A percentile compares a stretch with the other conserved stretches of the same genome.
Evolutionary conservation across 306 rosid genomes (phyloP).

Genomic region (Luffa aegyptiaca): DNA sequence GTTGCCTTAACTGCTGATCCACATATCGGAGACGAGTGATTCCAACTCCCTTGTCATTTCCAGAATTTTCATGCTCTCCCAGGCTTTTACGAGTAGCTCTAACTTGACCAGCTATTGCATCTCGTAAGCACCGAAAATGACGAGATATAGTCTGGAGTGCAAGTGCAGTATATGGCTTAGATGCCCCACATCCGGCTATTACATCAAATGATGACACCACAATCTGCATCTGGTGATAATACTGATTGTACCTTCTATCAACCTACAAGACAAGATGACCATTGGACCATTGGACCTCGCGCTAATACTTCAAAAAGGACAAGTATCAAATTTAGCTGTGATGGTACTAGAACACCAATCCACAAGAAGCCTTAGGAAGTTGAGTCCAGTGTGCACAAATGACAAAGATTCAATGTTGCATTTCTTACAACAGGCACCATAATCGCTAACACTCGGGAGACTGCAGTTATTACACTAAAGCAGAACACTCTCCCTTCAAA

Average conservation of each 20-base stretch:
- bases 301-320: not conserved
- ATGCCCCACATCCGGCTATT: conserved; percentile 63
- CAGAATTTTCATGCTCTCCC: conserved; percentile 56
- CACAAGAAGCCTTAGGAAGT: not conserved
- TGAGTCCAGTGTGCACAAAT: not conserved
- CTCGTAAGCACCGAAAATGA: conserved; percentile 69
- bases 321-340: not conserved
- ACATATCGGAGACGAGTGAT: conserved; percentile 64
- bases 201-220: conserved; percentile 72
- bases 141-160: conserved; percentile 79
- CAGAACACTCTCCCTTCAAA: not conserved
- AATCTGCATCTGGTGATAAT: conserved; percentile 71
- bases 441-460: not conserved
- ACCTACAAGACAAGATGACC: conserved; percentile 27
- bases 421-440: not conserved
- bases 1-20: conserved; percentile 72
- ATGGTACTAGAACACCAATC: not conserved
- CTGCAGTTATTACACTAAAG: not conserved
- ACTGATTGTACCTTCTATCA: conserved; percentile 71
- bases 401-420: not conserved
- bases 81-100: conserved; percentile 47
- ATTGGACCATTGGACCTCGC: not conserved
- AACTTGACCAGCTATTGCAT: conserved; percentile 64
- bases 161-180: conserved; percentile 71
- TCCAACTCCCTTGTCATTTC: conserved; percentile 54